Base-by-base conservation (phyloP, 176 grass and related monocot genomes). In the Puya raimondii region DNA sequence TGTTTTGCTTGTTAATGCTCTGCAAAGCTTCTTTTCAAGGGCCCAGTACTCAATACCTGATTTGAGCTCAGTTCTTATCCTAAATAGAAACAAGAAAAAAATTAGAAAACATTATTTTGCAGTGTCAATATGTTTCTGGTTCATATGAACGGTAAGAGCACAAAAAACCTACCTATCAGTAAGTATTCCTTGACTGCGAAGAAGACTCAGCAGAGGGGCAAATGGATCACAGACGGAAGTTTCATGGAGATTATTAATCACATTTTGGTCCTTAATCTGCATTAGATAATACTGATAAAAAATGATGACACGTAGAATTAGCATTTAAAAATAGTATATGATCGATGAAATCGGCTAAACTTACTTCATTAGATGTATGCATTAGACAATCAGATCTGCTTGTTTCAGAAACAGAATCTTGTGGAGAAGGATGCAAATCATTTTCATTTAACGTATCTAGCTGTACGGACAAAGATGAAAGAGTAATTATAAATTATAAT, bases 401-500 rank as follows among this genome's bases (percentile, higher is more conserved):
- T 80, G 59, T 75, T 68, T 70, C n/a, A 49, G 67, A 91, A 71
- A 50, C 48, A 29, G 10, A 29, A 7, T 51, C 69, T 12, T 74
- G 71, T 59, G 69, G 50, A 54, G 69, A 53, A 47, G 64, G 53
- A 66, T 65, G 79, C 86, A 90, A 81, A 71, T 66, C 81, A 50
- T 83, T 72, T 83, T 97, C 93, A 77, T 97, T 97, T 80, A 81
- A 85, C 73, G 82, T 84, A 67, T 97, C 89, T 81, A 97, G 79
- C 93, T 92, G 81, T 69, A 79, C 54, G 54, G 74, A 71, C 18
- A 81, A 71, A 59, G 56, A 6, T 73, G 53, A 47, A 70, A 51
- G 15, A 80, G 68, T 64, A 42, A 6, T 42, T 21, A 25, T 23
- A 12, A 33, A 6, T 67, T 47, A 12, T 70, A 20, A 54, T 70